These are phyloP conservation scores for Skeletonema potamos DNA, from an alignment of 108 stramenopile species.

Conservation along the genomic window DNA sequence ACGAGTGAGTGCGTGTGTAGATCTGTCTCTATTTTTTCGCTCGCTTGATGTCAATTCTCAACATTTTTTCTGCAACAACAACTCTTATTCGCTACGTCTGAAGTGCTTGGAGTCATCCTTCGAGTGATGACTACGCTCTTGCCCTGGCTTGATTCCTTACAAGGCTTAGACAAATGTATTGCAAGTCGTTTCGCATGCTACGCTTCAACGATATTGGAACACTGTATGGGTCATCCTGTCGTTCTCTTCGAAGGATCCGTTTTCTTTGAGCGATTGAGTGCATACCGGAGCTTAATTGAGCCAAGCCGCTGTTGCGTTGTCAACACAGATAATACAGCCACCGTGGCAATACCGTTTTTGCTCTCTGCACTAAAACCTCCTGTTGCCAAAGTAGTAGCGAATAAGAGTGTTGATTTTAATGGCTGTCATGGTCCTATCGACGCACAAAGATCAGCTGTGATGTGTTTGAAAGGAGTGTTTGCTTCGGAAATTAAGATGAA, in stretches of 20 bases:
- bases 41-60: no score
- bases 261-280: constrained; percentile 73
- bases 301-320: constrained; percentile 38
- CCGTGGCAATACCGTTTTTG: constrained; percentile 60
- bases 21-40: not conserved
- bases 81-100: not conserved
- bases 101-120: constrained; percentile 62
- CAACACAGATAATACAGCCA: constrained; percentile 52
- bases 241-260: constrained; percentile 69
- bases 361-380: constrained; percentile 18
- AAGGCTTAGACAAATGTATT: constrained; percentile 48
- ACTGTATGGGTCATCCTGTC: constrained; percentile 49
- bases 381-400: constrained; percentile 19
- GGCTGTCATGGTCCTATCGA: constrained; percentile 13
- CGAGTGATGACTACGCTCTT: constrained; percentile 79
- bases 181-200: constrained; percentile 67
- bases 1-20: not conserved
- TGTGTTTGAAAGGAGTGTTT: constrained; percentile 26
- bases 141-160: constrained; percentile 52
- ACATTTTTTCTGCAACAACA: not conserved
- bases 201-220: constrained; percentile 58
- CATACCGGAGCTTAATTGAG: constrained; percentile 32
- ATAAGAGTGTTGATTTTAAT: constrained; percentile 29
- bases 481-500: not conserved
- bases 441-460: constrained; percentile 30